Evolutionary conservation across 768 basidiomycete species (phyloP), one percentile per base, ranked within the genome.

Genomic region (Neoboletus brunneissimus): DNA sequence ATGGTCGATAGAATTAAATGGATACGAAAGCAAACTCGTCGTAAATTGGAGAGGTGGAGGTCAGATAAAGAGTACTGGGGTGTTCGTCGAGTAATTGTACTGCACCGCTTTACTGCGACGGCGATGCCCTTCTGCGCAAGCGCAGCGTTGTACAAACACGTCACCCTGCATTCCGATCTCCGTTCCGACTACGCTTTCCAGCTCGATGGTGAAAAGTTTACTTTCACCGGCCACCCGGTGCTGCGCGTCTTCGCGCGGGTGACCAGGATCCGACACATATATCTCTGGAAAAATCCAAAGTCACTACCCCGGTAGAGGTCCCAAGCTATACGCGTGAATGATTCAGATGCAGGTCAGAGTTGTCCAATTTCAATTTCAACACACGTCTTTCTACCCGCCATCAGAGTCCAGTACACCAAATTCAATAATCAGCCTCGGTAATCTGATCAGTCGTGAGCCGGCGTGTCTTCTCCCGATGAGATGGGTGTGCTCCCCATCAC

Each of bases 1-100:
- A 92, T 92, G 55, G 59, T 47, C 48, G 56, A 57, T 12, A 20
- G 22, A 49, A n/a, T n/a, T n/a, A n/a, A n/a, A 15, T 13, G n/a
- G 10, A 32, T 40, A 38, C 6, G 3, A 4, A 12, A n/a, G n/a
- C 7, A 20, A n/a, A 31, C 27, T 45, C 3, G 44, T 45, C 18
- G 27, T 29, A 18, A 18, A n/a, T 10, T 11, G 27, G 18, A 22
- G 7, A 29, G 44, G 25, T n/a, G 12, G 27, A 29, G 27, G 27
- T 1, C 1, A 18, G 41, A 25, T 15, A 12, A 13, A 13, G 41
- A 5, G 12, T 0, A 41, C 4, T 4, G 20, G 11, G 20, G 20
- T 16, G 40, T 41, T 41, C 4, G 40, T 41, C 40, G 40, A 41
- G 40, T 22, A 9, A 6, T 41, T 41, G 40, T 41, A 22, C 20